Conservation (phyloP, 345 rosid genomes). For the Rhizophora apiculata region DNA sequence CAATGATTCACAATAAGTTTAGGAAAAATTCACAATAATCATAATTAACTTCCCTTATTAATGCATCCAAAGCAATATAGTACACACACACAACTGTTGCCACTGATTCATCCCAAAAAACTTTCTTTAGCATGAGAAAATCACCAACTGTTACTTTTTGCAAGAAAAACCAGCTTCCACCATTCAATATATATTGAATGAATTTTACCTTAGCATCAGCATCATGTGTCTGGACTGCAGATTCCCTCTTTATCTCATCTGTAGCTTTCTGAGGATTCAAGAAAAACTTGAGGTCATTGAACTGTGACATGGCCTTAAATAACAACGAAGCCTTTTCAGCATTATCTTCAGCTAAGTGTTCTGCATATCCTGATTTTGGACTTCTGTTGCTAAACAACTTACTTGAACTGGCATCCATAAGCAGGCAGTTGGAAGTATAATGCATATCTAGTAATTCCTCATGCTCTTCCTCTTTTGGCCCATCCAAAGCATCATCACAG, state of each 20-base stretch:
- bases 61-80: background rate
- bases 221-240: conserved; percentile 24
- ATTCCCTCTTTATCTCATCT: conserved; percentile 32
- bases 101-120: conserved; percentile 1
- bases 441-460: conserved; percentile 33
- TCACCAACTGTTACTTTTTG: background rate
- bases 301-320: conserved; percentile 64
- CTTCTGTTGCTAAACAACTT: conserved; percentile 20
- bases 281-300: conserved; percentile 82
- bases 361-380: conserved; percentile 30
- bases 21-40: background rate
- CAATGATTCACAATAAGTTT: background rate
- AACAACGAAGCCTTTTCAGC: conserved; percentile 42
- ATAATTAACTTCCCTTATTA: background rate
- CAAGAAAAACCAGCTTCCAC: background rate
- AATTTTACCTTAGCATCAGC: conserved; percentile 28
- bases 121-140: background rate
- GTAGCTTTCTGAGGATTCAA: conserved; percentile 66
- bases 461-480: conserved; percentile 29
- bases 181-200: background rate
- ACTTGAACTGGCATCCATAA: conserved; percentile 29
- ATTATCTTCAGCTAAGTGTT: conserved; percentile 34
- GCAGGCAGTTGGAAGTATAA: conserved; percentile 27
- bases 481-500: conserved; percentile 41
- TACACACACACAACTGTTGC: background rate